A percentile compares a stretch with the other conserved stretches of the same genome.
phyloP scores from a whole-genome alignment of 2,329 filamentous ascomycete genomes.

The Trichoderma pleuroti region DNA sequence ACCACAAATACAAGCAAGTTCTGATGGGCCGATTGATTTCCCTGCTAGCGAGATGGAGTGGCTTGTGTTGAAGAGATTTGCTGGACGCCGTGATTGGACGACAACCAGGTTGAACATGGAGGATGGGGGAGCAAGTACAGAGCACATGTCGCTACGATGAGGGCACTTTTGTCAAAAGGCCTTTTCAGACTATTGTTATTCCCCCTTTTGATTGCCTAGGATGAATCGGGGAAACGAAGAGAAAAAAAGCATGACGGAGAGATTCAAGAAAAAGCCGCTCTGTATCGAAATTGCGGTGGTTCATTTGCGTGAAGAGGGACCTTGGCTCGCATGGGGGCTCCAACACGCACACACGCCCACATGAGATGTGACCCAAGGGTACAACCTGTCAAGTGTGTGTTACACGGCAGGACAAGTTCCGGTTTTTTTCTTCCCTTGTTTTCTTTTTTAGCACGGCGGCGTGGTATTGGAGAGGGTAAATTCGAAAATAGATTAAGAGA shows the following conservation, averaged over 20 bases:
- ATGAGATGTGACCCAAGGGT: background rate
- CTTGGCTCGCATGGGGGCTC: background rate
- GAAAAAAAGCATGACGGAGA: background rate
- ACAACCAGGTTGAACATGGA: background rate
- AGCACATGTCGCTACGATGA: background rate
- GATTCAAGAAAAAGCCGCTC: background rate
- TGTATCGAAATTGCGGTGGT: background rate
- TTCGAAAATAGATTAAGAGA: background rate
- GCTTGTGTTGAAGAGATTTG: background rate
- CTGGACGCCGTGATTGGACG: background rate
- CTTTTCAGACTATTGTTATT: background rate
- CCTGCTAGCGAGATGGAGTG: background rate
- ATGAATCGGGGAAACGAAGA: background rate
- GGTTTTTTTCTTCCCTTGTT: background rate
- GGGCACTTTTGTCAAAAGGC: conserved; percentile 1
- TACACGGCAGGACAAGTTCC: background rate
- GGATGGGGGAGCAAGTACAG: background rate
- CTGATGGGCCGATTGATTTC: background rate
- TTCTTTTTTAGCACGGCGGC: background rate
- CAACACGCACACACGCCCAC: background rate
- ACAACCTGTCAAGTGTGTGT: background rate
- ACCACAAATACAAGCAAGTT: conserved; percentile 5
- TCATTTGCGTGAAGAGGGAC: background rate
- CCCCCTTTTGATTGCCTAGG: background rate
- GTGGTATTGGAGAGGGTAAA: background rate